Conservation (phyloP, 441 rosid genomes). For the Viola pubescens region DNA sequence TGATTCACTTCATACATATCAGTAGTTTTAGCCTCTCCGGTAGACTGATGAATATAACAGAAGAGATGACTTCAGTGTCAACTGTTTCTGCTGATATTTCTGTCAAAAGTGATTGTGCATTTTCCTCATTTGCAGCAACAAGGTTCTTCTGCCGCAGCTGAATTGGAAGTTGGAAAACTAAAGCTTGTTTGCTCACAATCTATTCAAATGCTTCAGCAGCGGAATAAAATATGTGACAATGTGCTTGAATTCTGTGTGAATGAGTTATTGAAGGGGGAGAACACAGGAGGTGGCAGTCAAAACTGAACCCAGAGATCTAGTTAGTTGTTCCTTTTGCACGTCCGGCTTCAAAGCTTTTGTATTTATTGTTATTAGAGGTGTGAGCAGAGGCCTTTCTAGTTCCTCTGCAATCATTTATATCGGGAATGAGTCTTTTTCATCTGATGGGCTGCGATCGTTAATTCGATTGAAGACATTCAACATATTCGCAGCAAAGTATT, state of each 20-base stretch:
- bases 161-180: slow-evolving; percentile 58
- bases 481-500: neutral
- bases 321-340: neutral
- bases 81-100: neutral
- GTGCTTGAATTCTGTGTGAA: slow-evolving; percentile 45
- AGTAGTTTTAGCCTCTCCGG: neutral
- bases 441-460: no score
- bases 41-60: neutral
- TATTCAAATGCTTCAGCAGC: slow-evolving; percentile 39
- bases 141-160: slow-evolving; percentile 52
- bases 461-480: no score
- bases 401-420: neutral
- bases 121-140: slow-evolving; percentile 32
- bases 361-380: neutral
- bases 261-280: slow-evolving; percentile 41
- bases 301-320: slow-evolving; percentile 9
- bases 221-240: slow-evolving; percentile 56
- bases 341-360: slow-evolving; percentile 3
- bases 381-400: no score
- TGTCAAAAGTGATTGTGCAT: neutral
- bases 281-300: slow-evolving; percentile 18
- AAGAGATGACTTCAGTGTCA: neutral
- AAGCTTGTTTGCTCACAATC: slow-evolving; percentile 39
- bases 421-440: neutral
- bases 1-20: neutral